phyloP scores from a whole-genome alignment of 352 stramenopile genomes.

The Globisporangium carolinianum region DNA sequence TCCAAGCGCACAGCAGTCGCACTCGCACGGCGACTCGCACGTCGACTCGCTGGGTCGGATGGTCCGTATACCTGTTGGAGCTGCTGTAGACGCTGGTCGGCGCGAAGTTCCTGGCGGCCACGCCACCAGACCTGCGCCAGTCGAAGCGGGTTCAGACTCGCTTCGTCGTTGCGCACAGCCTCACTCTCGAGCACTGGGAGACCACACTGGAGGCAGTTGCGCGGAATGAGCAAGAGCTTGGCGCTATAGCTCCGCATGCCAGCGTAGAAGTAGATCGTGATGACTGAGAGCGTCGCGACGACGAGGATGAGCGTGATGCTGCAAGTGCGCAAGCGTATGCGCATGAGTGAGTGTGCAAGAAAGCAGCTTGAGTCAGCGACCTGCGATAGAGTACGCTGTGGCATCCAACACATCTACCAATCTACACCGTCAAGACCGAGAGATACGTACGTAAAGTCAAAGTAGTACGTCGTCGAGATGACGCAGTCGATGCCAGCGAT shows the following conservation, averaged over 20 bases:
- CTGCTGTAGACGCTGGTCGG: not conserved
- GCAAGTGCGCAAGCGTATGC: not conserved
- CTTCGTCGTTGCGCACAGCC: constrained; percentile 39
- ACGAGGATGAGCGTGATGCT: constrained; percentile 57
- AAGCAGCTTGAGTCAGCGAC: not conserved
- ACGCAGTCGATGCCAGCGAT: constrained; percentile 72
- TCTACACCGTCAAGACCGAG: too few relatives aligned
- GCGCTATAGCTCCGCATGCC: constrained; percentile 55
- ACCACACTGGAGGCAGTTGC: constrained; percentile 60
- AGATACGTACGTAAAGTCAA: constrained; percentile 56
- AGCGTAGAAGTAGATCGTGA: constrained; percentile 58
- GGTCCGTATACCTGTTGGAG: not conserved
- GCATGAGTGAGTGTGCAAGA: not conserved
- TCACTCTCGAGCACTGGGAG: constrained; percentile 57
- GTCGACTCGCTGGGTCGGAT: constrained; percentile 3
- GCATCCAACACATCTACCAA: too few relatives aligned
- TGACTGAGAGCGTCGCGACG: constrained; percentile 28
- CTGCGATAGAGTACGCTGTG: not conserved
- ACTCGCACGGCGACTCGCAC: not conserved
- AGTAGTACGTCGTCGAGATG: constrained; percentile 69
- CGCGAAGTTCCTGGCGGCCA: constrained; percentile 3
- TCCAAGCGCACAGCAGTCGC: constrained; percentile 16
- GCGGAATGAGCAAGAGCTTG: constrained; percentile 62
- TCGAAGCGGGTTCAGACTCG: constrained; percentile 43
- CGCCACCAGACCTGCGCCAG: constrained; percentile 42